A percentile compares a stretch with the other conserved stretches of the same genome.
These are phyloP conservation scores for Salix brachista DNA, from an alignment of 345 rosid species.

Conservation along the genomic window DNA sequence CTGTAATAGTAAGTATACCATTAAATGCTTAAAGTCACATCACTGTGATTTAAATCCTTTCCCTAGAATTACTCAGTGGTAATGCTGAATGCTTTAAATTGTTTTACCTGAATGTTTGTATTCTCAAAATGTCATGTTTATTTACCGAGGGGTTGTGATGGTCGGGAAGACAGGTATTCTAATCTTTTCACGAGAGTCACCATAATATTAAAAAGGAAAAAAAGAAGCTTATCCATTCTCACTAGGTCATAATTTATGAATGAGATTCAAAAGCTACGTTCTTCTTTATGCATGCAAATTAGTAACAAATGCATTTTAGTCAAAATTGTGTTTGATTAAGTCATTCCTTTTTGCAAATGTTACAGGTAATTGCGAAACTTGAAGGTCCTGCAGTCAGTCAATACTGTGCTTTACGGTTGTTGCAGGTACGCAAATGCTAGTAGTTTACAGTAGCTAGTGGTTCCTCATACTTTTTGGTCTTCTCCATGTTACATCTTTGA, in stretches of 20 bases:
- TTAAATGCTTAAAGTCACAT: not conserved
- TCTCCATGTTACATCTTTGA: conserved; percentile 11
- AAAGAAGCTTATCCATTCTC: not conserved
- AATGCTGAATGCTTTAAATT: not conserved
- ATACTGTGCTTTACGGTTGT: conserved; percentile 85
- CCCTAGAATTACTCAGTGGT: not conserved
- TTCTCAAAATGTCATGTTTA: not conserved
- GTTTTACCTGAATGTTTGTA: not conserved
- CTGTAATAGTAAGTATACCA: not conserved
- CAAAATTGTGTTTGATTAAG: not conserved
- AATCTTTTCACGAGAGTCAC: not conserved
- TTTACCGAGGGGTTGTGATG: not conserved
- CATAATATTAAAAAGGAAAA: not conserved
- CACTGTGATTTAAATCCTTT: not conserved
- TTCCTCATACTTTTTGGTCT: not conserved
- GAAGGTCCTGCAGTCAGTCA: conserved; percentile 99
- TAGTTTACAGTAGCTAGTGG: not conserved
- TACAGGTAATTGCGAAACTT: conserved; percentile 90
- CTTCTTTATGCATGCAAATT: not conserved
- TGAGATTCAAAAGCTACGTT: not conserved
- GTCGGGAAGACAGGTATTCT: not conserved
- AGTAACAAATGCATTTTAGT: not conserved
- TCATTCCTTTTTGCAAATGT: conserved; percentile 13
- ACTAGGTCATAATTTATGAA: not conserved
- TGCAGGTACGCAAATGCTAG: conserved; percentile 52